A percentile compares a stretch with the other conserved stretches of the same genome.
These are phyloP conservation scores for Beauveria sp. DNA, from an alignment of 2,329 filamentous ascomycete genomes.

Conservation along the genomic window DNA sequence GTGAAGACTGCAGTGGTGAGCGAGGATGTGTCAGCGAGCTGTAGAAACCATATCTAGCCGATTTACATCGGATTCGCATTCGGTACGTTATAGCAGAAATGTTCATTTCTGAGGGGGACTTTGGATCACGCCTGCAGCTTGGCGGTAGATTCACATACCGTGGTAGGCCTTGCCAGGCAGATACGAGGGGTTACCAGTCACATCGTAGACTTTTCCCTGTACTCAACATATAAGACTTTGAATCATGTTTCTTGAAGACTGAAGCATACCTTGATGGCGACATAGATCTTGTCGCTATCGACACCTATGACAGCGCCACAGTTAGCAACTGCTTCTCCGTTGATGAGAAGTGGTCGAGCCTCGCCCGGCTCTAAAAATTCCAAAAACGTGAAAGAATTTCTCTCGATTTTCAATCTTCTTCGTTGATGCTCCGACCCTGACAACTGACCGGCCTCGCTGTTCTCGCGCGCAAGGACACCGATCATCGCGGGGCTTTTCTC, in stretches of 20 bases:
- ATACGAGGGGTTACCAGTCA: conserved; percentile 60
- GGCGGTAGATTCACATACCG: conserved; percentile 45
- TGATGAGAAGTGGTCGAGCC: not conserved
- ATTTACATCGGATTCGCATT: not conserved
- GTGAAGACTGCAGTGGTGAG: conserved; percentile 64
- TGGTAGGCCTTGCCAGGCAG: conserved; percentile 58
- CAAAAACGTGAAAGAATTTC: not conserved
- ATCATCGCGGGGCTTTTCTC: not conserved
- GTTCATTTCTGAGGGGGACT: too few species aligned
- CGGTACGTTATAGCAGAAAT: too few species aligned
- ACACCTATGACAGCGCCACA: conserved; percentile 38
- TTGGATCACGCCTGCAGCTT: not conserved
- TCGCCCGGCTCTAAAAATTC: not conserved
- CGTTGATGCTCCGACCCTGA: not conserved
- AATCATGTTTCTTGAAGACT: not conserved
- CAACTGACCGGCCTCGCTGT: not conserved
- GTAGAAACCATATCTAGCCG: conserved; percentile 14
- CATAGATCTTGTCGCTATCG: conserved; percentile 57
- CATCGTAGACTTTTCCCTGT: conserved; percentile 89
- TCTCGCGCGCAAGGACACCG: not conserved
- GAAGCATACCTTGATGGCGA: conserved; percentile 56
- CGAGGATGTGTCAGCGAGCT: not conserved
- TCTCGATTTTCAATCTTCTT: too few species aligned
- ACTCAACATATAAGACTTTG: conserved; percentile 9
- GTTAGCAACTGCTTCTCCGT: conserved; percentile 15